Base-by-base conservation (phyloP, 2,329 filamentous ascomycete species). In the Nemania serpens region DNA sequence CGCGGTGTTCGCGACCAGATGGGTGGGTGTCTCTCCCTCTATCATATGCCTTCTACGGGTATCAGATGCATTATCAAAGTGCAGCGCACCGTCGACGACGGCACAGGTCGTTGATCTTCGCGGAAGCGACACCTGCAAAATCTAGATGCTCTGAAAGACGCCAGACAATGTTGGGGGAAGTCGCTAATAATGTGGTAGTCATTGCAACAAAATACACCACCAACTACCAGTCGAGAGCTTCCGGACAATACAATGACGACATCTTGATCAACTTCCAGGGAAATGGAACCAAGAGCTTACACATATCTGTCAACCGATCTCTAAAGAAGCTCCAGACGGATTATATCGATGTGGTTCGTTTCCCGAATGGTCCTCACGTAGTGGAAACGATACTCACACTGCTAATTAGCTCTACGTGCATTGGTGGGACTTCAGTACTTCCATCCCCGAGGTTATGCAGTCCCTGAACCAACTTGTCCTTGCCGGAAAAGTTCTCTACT, bases 121-220 rank as follows among this genome's bases (percentile, higher is more conserved):
- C 3, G 25, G 25, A 29, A 7, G 25, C 25, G 7, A 29, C 25
- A 29, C 7, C 25, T 29, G 7, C 25, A 29, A n/a, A 29, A 29
- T 29, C 3, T 29, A 29, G 25, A 29, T 29, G 25, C 25, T 29
- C 25, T 7, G 3, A 7, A 29, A 29, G 25, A 7, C 25, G 25
- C 25, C 7, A 7, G 25, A 29, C 25, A 29, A 29, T 29, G 25
- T 29, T 7, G 25, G 25, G n/a, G 25, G 25, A 29, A 29, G 25
- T 29, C 7, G 25, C 25, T 29, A 29, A 29, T 29, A 7, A 29
- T 29, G 25, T 29, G 3, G 2, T 39, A 82, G 87, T 91, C 15
- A 78, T 91, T 55, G 87, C 88, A 0, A 91, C 88, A 58, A 91
- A 91, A 71, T 90, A 81, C 72, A 86, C 85, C 1, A 87, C 83